Conservation (phyloP, 495 filamentous ascomycete genomes). For the Chaetomium fimeti region DNA sequence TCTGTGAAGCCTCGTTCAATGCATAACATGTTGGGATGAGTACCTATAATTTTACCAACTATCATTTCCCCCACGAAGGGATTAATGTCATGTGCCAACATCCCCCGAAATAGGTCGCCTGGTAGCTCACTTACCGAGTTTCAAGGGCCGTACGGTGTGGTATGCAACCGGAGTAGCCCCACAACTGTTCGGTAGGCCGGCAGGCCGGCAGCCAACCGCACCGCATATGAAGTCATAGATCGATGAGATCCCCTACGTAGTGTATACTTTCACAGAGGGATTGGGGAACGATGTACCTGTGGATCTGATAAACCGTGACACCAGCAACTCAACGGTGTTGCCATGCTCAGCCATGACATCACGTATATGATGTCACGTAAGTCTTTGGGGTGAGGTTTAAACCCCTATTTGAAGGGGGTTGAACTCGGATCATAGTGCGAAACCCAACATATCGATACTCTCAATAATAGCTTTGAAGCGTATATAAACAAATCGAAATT, state of each 20-base stretch:
- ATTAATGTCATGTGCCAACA: too few species aligned
- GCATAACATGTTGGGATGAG: too few species aligned
- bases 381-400: not conserved
- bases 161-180: not conserved
- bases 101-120: too few species aligned
- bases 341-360: slow-evolving; percentile 26
- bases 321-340: not conserved
- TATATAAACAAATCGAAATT: not conserved
- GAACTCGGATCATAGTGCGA: not conserved
- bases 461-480: not conserved
- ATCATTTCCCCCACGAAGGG: too few species aligned
- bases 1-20: too few species aligned
- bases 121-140: too few species aligned
- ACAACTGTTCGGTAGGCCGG: not conserved
- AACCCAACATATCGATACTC: not conserved
- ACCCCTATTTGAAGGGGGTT: slow-evolving; percentile 1
- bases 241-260: not conserved
- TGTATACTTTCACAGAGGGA: not conserved
- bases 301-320: too few species aligned
- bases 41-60: too few species aligned
- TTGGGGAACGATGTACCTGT: not conserved
- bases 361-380: slow-evolving; percentile 14
- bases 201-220: not conserved
- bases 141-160: not conserved
- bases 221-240: slow-evolving; percentile 14